A percentile compares a stretch with the other conserved stretches of the same genome.
These are phyloP conservation scores for Panaeolus papilionaceus DNA, from an alignment of 768 basidiomycete genomes.

Conservation along the genomic window DNA sequence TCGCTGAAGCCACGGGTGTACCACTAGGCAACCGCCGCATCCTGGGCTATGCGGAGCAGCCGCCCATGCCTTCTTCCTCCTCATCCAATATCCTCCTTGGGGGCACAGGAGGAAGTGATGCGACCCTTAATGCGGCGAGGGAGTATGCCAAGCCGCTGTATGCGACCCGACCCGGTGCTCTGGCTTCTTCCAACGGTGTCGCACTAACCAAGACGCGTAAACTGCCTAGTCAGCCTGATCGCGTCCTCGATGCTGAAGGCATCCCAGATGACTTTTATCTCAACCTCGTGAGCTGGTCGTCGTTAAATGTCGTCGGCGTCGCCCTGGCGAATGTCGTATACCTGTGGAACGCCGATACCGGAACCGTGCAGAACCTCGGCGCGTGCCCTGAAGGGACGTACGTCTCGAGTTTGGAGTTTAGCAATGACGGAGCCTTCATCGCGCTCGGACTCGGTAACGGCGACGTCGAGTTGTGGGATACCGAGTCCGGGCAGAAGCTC, in stretches of 20 bases:
- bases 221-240: slow-evolving; percentile 86
- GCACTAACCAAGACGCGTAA: slow-evolving; percentile 76
- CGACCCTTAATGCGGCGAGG: slow-evolving; percentile 76
- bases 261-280: slow-evolving; percentile 97
- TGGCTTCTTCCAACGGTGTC: slow-evolving; percentile 68
- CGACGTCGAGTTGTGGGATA: slow-evolving; percentile 95
- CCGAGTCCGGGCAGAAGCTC: slow-evolving; percentile 76
- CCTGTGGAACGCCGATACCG: slow-evolving; percentile 93
- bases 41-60: slow-evolving; percentile 87
- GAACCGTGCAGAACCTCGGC: slow-evolving; percentile 78
- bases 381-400: slow-evolving; percentile 80
- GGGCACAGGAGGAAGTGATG: slow-evolving; percentile 42
- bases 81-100: not conserved
- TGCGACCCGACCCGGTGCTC: slow-evolving; percentile 63
- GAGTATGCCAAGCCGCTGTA: slow-evolving; percentile 80
- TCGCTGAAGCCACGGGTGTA: slow-evolving; percentile 78
- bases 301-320: slow-evolving; percentile 86
- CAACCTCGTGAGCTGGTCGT: slow-evolving; percentile 91
- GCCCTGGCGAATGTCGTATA: slow-evolving; percentile 88
- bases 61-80: slow-evolving; percentile 74
- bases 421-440: slow-evolving; percentile 80
- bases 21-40: slow-evolving; percentile 77
- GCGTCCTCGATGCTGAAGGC: slow-evolving; percentile 95
- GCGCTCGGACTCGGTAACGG: slow-evolving; percentile 84
- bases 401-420: slow-evolving; percentile 80